Conservation (phyloP, 371 early-diverging fungal species). For the Lichtheimia ramosa region DNA sequence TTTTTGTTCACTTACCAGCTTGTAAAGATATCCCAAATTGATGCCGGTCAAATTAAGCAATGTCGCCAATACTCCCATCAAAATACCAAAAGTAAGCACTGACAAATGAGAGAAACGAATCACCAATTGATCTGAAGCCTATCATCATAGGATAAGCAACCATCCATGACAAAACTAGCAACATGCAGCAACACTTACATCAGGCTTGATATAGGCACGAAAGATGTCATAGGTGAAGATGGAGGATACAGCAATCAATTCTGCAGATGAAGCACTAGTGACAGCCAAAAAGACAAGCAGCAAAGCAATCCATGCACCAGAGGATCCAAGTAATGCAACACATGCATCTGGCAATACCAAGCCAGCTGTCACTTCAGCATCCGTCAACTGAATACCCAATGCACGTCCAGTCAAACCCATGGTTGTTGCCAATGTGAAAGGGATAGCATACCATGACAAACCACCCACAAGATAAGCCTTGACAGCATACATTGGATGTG, state of each 20-base stretch:
- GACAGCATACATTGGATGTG: constrained; percentile 65
- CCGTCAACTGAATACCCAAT: constrained; percentile 50
- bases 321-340: constrained; percentile 56
- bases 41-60: constrained; percentile 63
- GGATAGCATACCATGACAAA: constrained; percentile 72
- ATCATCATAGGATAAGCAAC: background rate
- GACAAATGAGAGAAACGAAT: constrained; percentile 59
- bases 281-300: constrained; percentile 74
- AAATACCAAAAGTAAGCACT: constrained; percentile 59
- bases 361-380: constrained; percentile 59
- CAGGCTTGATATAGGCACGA: constrained; percentile 64
- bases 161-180: background rate
- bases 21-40: constrained; percentile 65
- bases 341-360: constrained; percentile 68
- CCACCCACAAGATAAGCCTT: constrained; percentile 71
- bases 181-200: constrained; percentile 6
- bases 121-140: constrained; percentile 56
- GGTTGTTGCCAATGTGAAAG: constrained; percentile 69
- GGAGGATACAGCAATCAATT: constrained; percentile 71
- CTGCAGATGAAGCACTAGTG: constrained; percentile 67
- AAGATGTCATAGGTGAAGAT: constrained; percentile 70
- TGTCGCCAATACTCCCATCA: constrained; percentile 68
- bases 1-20: constrained; percentile 20
- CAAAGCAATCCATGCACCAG: constrained; percentile 64
- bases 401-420: constrained; percentile 70